A percentile compares a stretch with the other conserved stretches of the same genome.
Conservation (phyloP, 148 eudicot genomes). For the Cornus controversa region DNA sequence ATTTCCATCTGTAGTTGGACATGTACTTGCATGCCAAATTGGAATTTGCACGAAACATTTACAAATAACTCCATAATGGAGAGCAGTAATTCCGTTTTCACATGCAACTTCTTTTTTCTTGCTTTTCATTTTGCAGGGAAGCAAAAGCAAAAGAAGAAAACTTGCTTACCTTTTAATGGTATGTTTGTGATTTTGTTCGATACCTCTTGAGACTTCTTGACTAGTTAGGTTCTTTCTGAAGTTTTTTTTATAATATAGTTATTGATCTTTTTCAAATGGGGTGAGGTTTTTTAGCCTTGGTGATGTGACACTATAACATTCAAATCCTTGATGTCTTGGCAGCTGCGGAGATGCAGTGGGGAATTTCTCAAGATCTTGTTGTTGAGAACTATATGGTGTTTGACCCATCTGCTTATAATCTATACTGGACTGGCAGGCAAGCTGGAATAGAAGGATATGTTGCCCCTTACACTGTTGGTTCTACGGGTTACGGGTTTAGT, state of each 20-base stretch:
- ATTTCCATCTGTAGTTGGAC: background rate
- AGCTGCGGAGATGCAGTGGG: constrained; percentile 84
- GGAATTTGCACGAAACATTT: background rate
- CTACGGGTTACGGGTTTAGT: constrained; percentile 64
- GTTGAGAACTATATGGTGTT: constrained; percentile 64
- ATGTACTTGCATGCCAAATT: background rate
- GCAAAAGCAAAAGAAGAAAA: too few relatives aligned
- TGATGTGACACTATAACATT: too few relatives aligned
- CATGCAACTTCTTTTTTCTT: too few relatives aligned
- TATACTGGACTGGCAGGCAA: constrained; percentile 77
- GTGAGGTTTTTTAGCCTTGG: constrained; percentile 2
- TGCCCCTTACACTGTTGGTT: constrained; percentile 53
- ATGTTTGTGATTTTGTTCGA: constrained; percentile 11
- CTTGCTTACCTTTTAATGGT: constrained; percentile 56
- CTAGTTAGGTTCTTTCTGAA: background rate
- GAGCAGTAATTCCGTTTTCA: background rate
- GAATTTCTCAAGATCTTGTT: constrained; percentile 50
- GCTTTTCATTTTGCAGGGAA: constrained; percentile 46
- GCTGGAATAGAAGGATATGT: constrained; percentile 58
- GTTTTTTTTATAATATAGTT: background rate
- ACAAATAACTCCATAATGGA: background rate
- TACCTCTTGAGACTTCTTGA: background rate
- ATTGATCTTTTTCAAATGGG: background rate
- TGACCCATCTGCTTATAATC: constrained; percentile 59
- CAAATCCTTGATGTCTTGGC: constrained; percentile 23